These are phyloP conservation scores for Cubamyces lactineus DNA, from an alignment of 768 basidiomycete species.

Conservation along the genomic window DNA sequence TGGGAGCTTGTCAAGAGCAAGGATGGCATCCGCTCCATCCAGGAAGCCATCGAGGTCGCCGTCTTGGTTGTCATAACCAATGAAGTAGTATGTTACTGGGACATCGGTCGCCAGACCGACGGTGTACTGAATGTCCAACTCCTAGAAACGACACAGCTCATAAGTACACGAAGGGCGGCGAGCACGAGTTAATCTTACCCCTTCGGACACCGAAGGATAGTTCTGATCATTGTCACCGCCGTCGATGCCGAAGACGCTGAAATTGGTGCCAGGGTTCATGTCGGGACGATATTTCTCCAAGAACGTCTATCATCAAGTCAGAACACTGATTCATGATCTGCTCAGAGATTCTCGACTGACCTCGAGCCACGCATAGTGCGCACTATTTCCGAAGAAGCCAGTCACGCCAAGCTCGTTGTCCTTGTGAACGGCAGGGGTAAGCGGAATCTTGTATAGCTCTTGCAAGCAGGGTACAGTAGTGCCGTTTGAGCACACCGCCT, in stretches of 20 bases:
- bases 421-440: slow-evolving; percentile 31
- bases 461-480: slow-evolving; percentile 35
- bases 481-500: slow-evolving; percentile 22
- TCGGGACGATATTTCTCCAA: slow-evolving; percentile 33
- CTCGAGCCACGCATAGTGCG: slow-evolving; percentile 29
- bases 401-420: slow-evolving; percentile 34
- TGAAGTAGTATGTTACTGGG: slow-evolving; percentile 37
- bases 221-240: slow-evolving; percentile 28
- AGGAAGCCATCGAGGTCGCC: slow-evolving; percentile 36
- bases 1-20: slow-evolving; percentile 29
- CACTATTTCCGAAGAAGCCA: slow-evolving; percentile 34
- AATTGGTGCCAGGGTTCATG: slow-evolving; percentile 28
- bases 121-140: slow-evolving; percentile 40
- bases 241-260: slow-evolving; percentile 33
- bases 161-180: not conserved
- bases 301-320: slow-evolving; percentile 37
- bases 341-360: slow-evolving; percentile 39
- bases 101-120: slow-evolving; percentile 38
- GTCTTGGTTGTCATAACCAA: slow-evolving; percentile 34
- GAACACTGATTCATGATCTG: slow-evolving; percentile 37
- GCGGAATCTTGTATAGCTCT: slow-evolving; percentile 38
- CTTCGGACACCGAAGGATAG: slow-evolving; percentile 43
- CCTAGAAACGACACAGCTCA: slow-evolving; percentile 13
- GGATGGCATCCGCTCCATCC: slow-evolving; percentile 35
- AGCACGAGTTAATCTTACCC: slow-evolving; percentile 41